These are phyloP conservation scores for Pseudopithomyces chartarum DNA, from an alignment of 2,329 filamentous ascomycete genomes.

Conservation along the genomic window DNA sequence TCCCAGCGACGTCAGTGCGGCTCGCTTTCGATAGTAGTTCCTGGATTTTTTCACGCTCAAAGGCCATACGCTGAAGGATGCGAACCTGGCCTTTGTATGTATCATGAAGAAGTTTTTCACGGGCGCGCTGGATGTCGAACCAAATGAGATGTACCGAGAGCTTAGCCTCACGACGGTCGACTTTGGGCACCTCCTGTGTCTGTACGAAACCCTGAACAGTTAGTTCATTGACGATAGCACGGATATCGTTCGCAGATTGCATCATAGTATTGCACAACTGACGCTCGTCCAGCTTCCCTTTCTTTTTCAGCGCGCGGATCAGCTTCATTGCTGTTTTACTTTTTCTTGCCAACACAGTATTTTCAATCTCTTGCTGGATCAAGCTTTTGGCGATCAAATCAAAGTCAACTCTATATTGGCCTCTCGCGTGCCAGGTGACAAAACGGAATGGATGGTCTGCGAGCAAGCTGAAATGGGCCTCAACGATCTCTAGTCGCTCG, in stretches of 20 bases:
- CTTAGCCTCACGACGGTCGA: constrained; percentile 78
- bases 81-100: constrained; percentile 90
- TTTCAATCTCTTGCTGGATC: constrained; percentile 79
- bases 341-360: constrained; percentile 77
- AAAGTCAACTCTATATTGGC: constrained; percentile 78
- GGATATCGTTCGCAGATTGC: constrained; percentile 83
- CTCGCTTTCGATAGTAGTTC: constrained; percentile 81
- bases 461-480: constrained; percentile 75
- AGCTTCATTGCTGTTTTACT: constrained; percentile 79
- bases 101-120: constrained; percentile 74
- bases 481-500: constrained; percentile 51
- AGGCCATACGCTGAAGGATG: constrained; percentile 77
- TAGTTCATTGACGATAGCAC: constrained; percentile 82
- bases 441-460: constrained; percentile 70
- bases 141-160: constrained; percentile 91
- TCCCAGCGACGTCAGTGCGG: constrained; percentile 82
- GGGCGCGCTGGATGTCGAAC: constrained; percentile 77
- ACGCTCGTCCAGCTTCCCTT: constrained; percentile 95
- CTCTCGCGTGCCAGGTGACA: constrained; percentile 67
- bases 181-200: constrained; percentile 91
- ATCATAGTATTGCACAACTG: constrained; percentile 79
- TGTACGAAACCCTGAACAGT: constrained; percentile 86
- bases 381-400: constrained; percentile 71
- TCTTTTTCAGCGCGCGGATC: constrained; percentile 81
- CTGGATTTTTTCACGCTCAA: constrained; percentile 73